phyloP scores from a whole-genome alignment of 345 rosid species.

The Hirschfeldia incana region DNA sequence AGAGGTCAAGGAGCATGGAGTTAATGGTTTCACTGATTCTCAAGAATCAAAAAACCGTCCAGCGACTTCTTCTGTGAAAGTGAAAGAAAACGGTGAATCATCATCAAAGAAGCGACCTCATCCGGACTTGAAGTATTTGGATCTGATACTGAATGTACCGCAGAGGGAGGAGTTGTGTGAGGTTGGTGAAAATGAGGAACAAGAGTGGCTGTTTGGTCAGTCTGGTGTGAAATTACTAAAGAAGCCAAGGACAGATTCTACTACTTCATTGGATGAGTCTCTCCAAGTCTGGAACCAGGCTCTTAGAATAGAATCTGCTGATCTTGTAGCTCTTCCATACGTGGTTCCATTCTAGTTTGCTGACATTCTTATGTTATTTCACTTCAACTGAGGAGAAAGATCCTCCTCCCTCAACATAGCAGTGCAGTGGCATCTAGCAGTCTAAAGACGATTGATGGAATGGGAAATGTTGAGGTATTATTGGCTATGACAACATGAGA shows the following conservation, averaged over 20 bases:
- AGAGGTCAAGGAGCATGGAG: conserved; percentile 41
- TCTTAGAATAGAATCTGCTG: conserved; percentile 60
- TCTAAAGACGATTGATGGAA: not conserved
- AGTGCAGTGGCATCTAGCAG: conserved; percentile 3
- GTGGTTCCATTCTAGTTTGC: conserved; percentile 69
- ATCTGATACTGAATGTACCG: conserved; percentile 57
- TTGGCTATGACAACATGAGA: conserved; percentile 17
- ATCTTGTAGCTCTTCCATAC: conserved; percentile 67
- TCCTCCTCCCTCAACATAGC: not conserved
- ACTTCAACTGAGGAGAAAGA: conserved; percentile 16
- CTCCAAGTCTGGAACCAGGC: conserved; percentile 68
- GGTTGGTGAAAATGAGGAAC: conserved; percentile 51
- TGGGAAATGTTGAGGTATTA: conserved; percentile 7
- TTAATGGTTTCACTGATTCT: conserved; percentile 46
- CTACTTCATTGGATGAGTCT: conserved; percentile 17
- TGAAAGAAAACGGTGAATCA: conserved; percentile 45
- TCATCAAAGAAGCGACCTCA: conserved; percentile 55
- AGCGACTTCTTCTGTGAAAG: conserved; percentile 33
- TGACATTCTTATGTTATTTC: not conserved
- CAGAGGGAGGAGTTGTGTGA: conserved; percentile 48
- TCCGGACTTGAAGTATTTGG: conserved; percentile 62
- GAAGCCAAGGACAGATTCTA: conserved; percentile 40
- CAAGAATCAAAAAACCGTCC: conserved; percentile 34
- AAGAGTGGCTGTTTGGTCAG: conserved; percentile 61
- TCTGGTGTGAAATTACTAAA: conserved; percentile 25